Evolutionary conservation across 331 rosid genomes (phyloP).

Genomic region (Acacia concinna): DNA sequence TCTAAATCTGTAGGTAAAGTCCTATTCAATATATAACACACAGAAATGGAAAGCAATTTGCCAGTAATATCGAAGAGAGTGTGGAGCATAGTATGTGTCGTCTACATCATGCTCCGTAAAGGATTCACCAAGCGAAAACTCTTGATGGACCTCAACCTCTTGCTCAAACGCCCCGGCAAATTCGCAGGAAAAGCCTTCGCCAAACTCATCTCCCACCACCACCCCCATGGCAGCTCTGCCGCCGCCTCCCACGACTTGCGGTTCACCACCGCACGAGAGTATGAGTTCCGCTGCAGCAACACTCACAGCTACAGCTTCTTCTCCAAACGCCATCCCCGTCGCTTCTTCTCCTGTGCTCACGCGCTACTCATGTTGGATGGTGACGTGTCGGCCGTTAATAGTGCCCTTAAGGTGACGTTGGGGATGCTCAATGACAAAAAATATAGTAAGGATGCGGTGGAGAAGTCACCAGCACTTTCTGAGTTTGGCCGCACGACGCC

Average conservation of each 20-base stretch:
- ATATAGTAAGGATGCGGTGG: slow-evolving; percentile 15
- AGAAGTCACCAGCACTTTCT: slow-evolving; percentile 58
- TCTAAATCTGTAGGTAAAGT: neutral
- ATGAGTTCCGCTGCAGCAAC: slow-evolving; percentile 89
- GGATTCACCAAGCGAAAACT: slow-evolving; percentile 68
- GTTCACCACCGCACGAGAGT: slow-evolving; percentile 51
- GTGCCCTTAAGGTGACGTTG: slow-evolving; percentile 48
- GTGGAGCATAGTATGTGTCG: slow-evolving; percentile 63
- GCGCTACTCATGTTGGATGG: slow-evolving; percentile 43
- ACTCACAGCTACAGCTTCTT: slow-evolving; percentile 52
- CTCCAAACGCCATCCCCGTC: slow-evolving; percentile 37
- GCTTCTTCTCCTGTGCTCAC: slow-evolving; percentile 55
- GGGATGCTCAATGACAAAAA: slow-evolving; percentile 41
- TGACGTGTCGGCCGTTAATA: neutral
- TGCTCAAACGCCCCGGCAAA: slow-evolving; percentile 84
- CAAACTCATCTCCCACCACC: slow-evolving; percentile 58
- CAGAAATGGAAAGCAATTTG: slow-evolving; percentile 60
- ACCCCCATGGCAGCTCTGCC: neutral
- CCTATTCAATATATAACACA: neutral
- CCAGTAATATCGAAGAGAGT: slow-evolving; percentile 54
- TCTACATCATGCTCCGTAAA: slow-evolving; percentile 66
- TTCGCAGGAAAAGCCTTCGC: slow-evolving; percentile 80
- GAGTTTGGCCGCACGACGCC: slow-evolving; percentile 56
- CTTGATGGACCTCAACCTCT: slow-evolving; percentile 58
- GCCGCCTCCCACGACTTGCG: slow-evolving; percentile 17